Evolutionary conservation across 78 protist genomes (phyloP), one percentile per base, ranked within the genome.

Genomic region (Dictyostelium capitatum): DNA sequence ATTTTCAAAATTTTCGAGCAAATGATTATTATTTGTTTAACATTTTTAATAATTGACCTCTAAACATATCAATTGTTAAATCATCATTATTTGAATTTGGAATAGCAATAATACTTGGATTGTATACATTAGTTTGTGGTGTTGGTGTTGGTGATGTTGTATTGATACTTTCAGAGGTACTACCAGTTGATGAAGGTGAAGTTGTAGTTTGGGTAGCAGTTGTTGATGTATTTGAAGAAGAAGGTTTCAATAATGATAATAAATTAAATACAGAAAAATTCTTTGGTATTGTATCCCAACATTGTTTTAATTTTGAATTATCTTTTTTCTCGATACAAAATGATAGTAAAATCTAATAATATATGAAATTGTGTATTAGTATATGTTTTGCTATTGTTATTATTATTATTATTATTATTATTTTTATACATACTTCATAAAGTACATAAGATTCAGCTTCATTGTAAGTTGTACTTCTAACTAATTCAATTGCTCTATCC

Each of bases 21-120:
- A n/a, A n/a, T n/a, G n/a, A n/a, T n/a, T n/a, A n/a, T 65, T 67
- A 32, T 41, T 67, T 67, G 10, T 73, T 73, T 73, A 73, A 32
- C 79, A 84, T 30, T 78, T 87, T 87, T 65, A 87, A 64, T 50
- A 87, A 32, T 78, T 87, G 93, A 19, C 69, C 37, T 87, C 79
- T 87, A 87, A 87, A 87, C 84, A 87, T 87, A 77, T 87, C 93
- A 50, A 87, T 79, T 3, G 93, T 87, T 15, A 87, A 43, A 48
- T 77, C 93, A 6, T 84, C 83, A 51, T 3, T 57, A 10, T 43
- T 10, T 10, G 70, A 25, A 1, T 37, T 64, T 3, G 59, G 53
- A 14, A 47, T 46, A 19, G 93, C 57, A 25, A 87, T 28, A 15
- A 87, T 77, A 12, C 23, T 70, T 14, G 83, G 73, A 32, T 87